Percentiles rank a stretch among this genome's conserved stretches.
phyloP scores from a whole-genome alignment of 2,329 filamentous ascomycete genomes.

The Erysiphe pulchra region DNA sequence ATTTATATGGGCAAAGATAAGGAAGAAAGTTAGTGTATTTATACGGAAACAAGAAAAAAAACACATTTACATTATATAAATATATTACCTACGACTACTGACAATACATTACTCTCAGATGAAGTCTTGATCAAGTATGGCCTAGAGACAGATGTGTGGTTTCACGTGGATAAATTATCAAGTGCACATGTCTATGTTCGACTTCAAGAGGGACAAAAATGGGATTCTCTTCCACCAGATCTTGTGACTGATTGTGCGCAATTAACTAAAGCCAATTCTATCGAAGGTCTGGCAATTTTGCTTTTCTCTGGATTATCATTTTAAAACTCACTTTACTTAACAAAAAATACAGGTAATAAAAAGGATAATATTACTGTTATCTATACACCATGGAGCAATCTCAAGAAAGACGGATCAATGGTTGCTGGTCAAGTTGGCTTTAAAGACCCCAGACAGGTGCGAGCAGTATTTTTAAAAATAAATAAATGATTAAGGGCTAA shows the following conservation, averaged over 20 bases:
- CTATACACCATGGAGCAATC: conserved; percentile 93
- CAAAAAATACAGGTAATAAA: conserved; percentile 48
- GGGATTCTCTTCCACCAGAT: conserved; percentile 54
- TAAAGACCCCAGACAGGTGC: conserved; percentile 52
- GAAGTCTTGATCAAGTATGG: conserved; percentile 90
- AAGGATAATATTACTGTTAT: conserved; percentile 94
- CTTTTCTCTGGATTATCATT: background rate
- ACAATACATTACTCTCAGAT: conserved; percentile 26
- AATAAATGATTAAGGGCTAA: background rate
- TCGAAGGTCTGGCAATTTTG: conserved; percentile 38
- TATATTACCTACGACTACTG: background rate
- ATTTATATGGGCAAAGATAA: conserved; percentile 98
- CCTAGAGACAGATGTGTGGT: conserved; percentile 94
- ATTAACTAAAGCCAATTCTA: conserved; percentile 94
- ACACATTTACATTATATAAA: too few species aligned
- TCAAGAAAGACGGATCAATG: conserved; percentile 91
- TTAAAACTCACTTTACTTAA: background rate
- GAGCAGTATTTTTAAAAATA: background rate
- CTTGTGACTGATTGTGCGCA: conserved; percentile 80
- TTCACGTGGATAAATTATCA: conserved; percentile 92
- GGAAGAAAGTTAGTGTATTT: conserved; percentile 50
- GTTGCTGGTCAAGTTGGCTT: conserved; percentile 85
- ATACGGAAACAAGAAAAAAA: background rate
- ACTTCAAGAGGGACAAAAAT: conserved; percentile 49
- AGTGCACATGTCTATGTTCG: conserved; percentile 92